phyloP scores from a whole-genome alignment of 2,329 filamentous ascomycete species.

The Ophidiomyces ophidiicola region DNA sequence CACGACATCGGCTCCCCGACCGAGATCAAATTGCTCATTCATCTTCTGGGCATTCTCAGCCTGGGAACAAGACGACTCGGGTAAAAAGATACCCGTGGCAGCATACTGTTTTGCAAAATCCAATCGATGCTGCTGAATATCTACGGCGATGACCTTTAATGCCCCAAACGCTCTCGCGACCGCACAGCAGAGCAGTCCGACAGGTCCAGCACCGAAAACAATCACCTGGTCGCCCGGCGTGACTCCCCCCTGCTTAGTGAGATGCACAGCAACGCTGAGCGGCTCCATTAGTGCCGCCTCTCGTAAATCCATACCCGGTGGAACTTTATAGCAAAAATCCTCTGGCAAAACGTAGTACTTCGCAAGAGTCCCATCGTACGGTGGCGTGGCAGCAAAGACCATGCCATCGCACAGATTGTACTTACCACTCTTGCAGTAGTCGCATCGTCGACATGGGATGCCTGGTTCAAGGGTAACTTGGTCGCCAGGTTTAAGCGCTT shows the following conservation, averaged over 20 bases:
- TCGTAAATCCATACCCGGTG: constrained; percentile 60
- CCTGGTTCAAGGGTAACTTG: constrained; percentile 59
- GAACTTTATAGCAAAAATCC: constrained; percentile 89
- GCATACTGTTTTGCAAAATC: constrained; percentile 65
- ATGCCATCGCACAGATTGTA: constrained; percentile 73
- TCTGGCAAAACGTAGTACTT: constrained; percentile 73
- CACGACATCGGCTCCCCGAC: constrained; percentile 58
- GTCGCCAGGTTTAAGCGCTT: constrained; percentile 48
- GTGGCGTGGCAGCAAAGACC: constrained; percentile 88
- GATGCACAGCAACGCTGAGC: constrained; percentile 74
- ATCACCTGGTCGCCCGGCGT: constrained; percentile 65
- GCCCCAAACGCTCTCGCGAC: constrained; percentile 81
- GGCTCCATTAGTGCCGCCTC: constrained; percentile 89
- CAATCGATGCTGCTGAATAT: constrained; percentile 69
- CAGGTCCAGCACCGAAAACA: constrained; percentile 76
- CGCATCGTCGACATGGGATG: constrained; percentile 52
- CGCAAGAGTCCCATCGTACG: constrained; percentile 76
- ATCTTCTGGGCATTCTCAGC: constrained; percentile 64
- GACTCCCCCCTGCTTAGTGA: constrained; percentile 60
- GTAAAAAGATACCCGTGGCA: constrained; percentile 43
- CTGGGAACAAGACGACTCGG: constrained; percentile 46
- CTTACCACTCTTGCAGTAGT: constrained; percentile 53
- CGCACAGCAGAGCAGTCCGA: constrained; percentile 76
- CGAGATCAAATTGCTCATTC: constrained; percentile 50
- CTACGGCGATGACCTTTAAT: constrained; percentile 68